A percentile compares a stretch with the other conserved stretches of the same genome.
Conservation (phyloP, 306 rosid genomes). For the Sphenostylis stenocarpa region DNA sequence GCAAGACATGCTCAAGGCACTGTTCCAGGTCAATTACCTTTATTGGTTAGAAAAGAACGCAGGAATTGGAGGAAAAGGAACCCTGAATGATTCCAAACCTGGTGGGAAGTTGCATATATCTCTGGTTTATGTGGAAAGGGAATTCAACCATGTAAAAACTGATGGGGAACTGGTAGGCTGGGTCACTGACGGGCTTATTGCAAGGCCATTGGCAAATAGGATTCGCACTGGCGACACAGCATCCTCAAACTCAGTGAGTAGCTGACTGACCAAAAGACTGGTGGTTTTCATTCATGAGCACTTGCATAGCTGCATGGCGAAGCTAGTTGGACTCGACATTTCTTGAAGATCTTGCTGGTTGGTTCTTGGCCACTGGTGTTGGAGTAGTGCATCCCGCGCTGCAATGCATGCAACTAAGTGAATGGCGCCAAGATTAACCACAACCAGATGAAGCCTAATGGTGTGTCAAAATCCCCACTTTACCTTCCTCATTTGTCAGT, state of each 20-base stretch:
- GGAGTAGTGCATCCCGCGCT: neutral
- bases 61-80: slow-evolving; percentile 63
- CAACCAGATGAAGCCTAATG: slow-evolving; percentile 14
- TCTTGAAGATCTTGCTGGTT: slow-evolving; percentile 18
- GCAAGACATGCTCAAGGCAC: slow-evolving; percentile 85
- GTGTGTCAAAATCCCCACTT: slow-evolving; percentile 18
- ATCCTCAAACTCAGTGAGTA: slow-evolving; percentile 15
- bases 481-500: neutral
- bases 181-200: slow-evolving; percentile 80
- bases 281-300: slow-evolving; percentile 26
- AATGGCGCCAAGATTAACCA: slow-evolving; percentile 4
- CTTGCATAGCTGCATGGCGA: slow-evolving; percentile 24
- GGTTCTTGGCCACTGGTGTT: slow-evolving; percentile 20
- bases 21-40: slow-evolving; percentile 85
- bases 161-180: slow-evolving; percentile 80
- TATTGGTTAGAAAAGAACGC: slow-evolving; percentile 89
- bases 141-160: slow-evolving; percentile 65
- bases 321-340: slow-evolving; percentile 8
- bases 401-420: slow-evolving; percentile 21
- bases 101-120: slow-evolving; percentile 81
- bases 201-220: slow-evolving; percentile 80
- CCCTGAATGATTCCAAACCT: slow-evolving; percentile 58
- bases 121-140: slow-evolving; percentile 76
- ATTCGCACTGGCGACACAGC: slow-evolving; percentile 41
- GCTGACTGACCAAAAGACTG: slow-evolving; percentile 27